Conservation (phyloP, 192 early-diverging fungal species). For the Backusella macrospora region DNA sequence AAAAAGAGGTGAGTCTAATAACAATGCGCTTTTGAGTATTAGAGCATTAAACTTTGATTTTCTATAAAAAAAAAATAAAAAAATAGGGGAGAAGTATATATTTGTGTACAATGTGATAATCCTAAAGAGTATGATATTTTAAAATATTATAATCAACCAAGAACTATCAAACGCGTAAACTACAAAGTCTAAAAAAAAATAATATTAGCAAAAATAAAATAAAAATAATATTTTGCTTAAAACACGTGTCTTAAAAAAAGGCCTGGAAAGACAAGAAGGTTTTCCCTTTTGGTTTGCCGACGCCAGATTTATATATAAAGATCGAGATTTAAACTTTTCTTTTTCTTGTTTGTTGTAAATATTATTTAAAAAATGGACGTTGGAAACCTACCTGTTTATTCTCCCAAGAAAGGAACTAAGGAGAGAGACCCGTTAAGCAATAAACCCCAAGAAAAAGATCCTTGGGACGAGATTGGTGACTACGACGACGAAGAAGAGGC, state of each 20-base stretch:
- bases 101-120: conserved; percentile 20
- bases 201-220: too few relatives aligned
- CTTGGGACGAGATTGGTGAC: conserved; percentile 9
- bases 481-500: conserved; percentile 9
- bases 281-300: background rate
- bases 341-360: background rate
- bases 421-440: background rate
- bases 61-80: background rate
- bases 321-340: background rate
- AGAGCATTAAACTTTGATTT: background rate
- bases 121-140: conserved; percentile 5
- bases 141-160: conserved; percentile 8
- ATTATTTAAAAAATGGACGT: background rate
- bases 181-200: background rate
- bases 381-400: background rate
- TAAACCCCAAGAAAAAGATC: background rate
- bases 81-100: conserved; percentile 16
- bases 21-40: background rate
- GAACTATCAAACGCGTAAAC: background rate
- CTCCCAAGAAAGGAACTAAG: background rate
- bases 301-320: background rate
- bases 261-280: background rate
- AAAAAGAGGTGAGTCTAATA: background rate
- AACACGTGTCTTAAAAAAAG: background rate
- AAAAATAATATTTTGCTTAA: background rate